These are phyloP conservation scores for Phialophora macrospora DNA, from an alignment of 2,329 filamentous ascomycete species.

Conservation along the genomic window DNA sequence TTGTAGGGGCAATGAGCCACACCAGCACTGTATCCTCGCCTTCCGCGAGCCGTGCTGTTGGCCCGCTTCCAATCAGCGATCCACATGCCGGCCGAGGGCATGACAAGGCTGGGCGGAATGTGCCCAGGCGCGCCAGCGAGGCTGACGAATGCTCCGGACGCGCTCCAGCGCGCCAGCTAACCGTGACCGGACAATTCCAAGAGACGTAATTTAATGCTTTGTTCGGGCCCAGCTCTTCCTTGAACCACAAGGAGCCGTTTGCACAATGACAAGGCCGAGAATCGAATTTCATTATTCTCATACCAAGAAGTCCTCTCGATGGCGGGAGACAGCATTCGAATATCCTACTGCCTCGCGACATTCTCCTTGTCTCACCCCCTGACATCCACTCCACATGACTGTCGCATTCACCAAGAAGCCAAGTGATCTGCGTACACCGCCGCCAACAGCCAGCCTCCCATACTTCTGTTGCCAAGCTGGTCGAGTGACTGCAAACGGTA, in stretches of 20 bases:
- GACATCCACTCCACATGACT: not conserved
- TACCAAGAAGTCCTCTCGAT: not conserved
- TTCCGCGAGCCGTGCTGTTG: no score
- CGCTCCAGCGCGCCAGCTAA: no score
- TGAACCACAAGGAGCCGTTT: not conserved
- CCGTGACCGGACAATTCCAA: not conserved
- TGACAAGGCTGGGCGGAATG: not conserved
- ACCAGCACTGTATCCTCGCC: no score
- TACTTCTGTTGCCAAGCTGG: not conserved
- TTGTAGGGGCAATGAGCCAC: not conserved
- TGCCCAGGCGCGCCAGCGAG: not conserved
- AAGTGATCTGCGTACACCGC: not conserved
- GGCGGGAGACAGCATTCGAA: not conserved
- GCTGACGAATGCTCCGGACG: not conserved
- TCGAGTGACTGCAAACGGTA: constrained; percentile 7
- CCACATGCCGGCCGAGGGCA: no score
- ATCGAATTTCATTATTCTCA: not conserved
- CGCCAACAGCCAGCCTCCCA: constrained; percentile 1
- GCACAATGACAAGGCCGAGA: not conserved
- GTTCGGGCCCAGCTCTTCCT: not conserved
- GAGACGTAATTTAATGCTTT: constrained; percentile 1
- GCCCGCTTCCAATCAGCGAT: no score
- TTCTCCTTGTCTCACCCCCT: not conserved
- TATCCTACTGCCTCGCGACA: not conserved
- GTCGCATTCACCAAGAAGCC: not conserved